These are phyloP conservation scores for Simplicillium sp. DNA, from an alignment of 2,329 filamentous ascomycete species.

Conservation along the genomic window DNA sequence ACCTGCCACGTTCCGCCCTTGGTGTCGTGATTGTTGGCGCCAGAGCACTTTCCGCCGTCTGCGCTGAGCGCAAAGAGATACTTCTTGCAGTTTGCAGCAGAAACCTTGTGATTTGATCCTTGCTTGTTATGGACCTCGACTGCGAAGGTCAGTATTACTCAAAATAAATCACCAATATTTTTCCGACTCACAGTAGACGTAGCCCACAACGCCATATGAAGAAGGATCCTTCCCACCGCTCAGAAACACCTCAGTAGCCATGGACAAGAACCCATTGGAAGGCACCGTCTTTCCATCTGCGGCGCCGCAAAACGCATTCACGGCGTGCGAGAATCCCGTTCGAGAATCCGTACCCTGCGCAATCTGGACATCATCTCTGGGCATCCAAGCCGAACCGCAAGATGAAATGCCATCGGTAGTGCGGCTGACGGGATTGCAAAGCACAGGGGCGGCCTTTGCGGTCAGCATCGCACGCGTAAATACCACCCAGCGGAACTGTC, in stretches of 20 bases:
- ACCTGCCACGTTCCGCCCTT: conserved; percentile 12
- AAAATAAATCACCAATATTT: not conserved
- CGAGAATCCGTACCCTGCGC: conserved; percentile 8
- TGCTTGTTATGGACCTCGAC: conserved; percentile 12
- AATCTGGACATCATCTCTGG: conserved; percentile 9
- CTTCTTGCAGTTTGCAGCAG: not conserved
- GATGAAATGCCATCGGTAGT: conserved; percentile 10
- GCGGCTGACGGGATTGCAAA: too few species aligned
- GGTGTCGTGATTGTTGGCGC: conserved; percentile 9
- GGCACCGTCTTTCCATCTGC: conserved; percentile 8
- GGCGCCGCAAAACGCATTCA: conserved; percentile 8
- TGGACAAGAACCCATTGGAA: conserved; percentile 9
- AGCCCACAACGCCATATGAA: conserved; percentile 9
- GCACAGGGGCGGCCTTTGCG: too few species aligned
- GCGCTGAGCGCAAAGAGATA: conserved; percentile 8
- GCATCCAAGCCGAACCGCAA: conserved; percentile 11
- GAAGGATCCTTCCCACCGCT: conserved; percentile 9
- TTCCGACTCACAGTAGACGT: conserved; percentile 8
- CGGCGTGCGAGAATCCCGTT: conserved; percentile 8
- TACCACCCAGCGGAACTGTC: too few species aligned
- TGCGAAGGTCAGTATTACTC: conserved; percentile 1
- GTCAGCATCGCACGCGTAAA: too few species aligned
- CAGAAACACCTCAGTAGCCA: conserved; percentile 10
- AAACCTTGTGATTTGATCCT: conserved; percentile 7
- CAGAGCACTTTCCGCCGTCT: conserved; percentile 10